A percentile compares a stretch with the other conserved stretches of the same genome.
phyloP scores from a whole-genome alignment of 2,329 filamentous ascomycete species.

The Ophiosphaerella narmari region DNA sequence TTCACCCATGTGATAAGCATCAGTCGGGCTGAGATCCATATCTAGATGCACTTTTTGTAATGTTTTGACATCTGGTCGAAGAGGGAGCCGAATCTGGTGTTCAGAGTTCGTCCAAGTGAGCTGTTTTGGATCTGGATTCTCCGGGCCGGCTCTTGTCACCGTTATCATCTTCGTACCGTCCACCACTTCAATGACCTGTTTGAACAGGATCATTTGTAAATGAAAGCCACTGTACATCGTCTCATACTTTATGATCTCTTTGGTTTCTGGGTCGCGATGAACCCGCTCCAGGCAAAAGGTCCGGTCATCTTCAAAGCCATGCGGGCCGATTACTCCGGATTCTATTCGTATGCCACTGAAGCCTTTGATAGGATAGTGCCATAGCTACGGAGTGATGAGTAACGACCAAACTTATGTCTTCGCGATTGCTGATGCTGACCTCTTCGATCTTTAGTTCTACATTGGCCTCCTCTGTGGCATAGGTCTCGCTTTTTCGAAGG shows the following conservation, averaged over 20 bases:
- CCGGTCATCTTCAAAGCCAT: conserved; percentile 17
- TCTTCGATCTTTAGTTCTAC: conserved; percentile 14
- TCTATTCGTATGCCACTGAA: conserved; percentile 10
- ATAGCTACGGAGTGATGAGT: conserved; percentile 2
- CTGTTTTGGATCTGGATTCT: conserved; percentile 7
- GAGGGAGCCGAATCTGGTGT: conserved; percentile 50
- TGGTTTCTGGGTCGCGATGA: conserved; percentile 13
- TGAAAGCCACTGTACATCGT: conserved; percentile 21
- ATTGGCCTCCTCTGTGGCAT: conserved; percentile 4
- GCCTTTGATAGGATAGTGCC: conserved; percentile 16
- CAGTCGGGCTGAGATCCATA: conserved; percentile 64
- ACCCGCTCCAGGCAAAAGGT: conserved; percentile 18
- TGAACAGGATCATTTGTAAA: conserved; percentile 17
- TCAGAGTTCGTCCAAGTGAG: conserved; percentile 9
- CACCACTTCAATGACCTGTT: conserved; percentile 6
- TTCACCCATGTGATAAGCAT: conserved; percentile 66
- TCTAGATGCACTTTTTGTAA: conserved; percentile 58
- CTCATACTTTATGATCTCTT: conserved; percentile 8
- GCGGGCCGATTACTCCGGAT: conserved; percentile 6
- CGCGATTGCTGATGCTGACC: background rate
- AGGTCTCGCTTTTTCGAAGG: conserved; percentile 1
- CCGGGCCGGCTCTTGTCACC: conserved; percentile 6
- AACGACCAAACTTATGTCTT: no score
- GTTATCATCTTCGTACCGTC: conserved; percentile 5
- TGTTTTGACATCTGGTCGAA: conserved; percentile 56